Conservation (phyloP, 768 basidiomycete genomes). For the Rickenella mellea region DNA sequence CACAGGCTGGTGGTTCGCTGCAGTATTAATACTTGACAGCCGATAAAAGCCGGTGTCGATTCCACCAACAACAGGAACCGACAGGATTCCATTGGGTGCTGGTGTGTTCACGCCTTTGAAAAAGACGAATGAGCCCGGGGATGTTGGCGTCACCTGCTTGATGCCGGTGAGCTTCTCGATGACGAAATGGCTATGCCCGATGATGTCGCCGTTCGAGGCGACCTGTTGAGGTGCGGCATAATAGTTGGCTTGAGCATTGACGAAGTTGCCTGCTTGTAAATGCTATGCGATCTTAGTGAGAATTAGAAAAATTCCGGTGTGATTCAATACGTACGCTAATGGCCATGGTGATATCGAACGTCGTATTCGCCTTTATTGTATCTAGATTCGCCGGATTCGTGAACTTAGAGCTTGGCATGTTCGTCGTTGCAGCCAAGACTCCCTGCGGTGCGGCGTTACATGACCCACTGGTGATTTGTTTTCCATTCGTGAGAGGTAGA, state of each 20-base stretch:
- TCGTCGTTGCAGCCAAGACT: constrained; percentile 35
- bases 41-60: constrained; percentile 44
- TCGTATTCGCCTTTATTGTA: constrained; percentile 30
- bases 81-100: constrained; percentile 34
- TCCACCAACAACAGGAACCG: constrained; percentile 40
- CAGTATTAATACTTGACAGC: constrained; percentile 32
- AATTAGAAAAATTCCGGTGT: too few species aligned
- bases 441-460: constrained; percentile 61
- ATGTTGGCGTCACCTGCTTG: constrained; percentile 34
- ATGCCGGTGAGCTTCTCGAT: constrained; percentile 42
- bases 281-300: too few species aligned
- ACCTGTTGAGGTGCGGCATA: constrained; percentile 44
- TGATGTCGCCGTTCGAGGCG: constrained; percentile 35
- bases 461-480: constrained; percentile 39
- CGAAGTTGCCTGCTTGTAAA: constrained; percentile 54
- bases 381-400: constrained; percentile 27
- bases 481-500: constrained; percentile 52
- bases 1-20: constrained; percentile 36
- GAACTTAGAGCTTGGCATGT: constrained; percentile 51
- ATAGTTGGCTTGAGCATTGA: constrained; percentile 42
- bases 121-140: constrained; percentile 46
- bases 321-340: constrained; percentile 32
- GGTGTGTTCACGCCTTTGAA: constrained; percentile 45
- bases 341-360: constrained; percentile 45
- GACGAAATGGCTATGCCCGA: constrained; percentile 58